Percentiles rank a stretch among this genome's conserved stretches.
Conservation (phyloP, 345 rosid species). For the Hevea brasiliensis region DNA sequence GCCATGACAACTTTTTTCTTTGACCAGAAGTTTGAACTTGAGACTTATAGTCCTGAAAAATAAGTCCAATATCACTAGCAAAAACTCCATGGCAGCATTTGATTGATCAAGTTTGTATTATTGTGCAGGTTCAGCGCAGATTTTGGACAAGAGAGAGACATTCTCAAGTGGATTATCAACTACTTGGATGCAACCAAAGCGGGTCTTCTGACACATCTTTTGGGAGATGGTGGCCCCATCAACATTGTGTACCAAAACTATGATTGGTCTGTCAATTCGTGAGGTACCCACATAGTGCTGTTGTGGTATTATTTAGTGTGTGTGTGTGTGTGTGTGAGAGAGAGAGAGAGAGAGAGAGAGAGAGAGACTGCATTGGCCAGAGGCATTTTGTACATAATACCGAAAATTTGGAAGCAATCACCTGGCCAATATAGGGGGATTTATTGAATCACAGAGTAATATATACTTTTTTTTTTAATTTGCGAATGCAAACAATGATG, state of each 20-base stretch:
- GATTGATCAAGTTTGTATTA: background rate
- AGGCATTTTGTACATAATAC: conserved; percentile 11
- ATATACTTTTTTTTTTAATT: background rate
- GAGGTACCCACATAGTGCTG: background rate
- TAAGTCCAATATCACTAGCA: too few species aligned
- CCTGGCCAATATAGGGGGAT: background rate
- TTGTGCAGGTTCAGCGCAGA: conserved; percentile 65
- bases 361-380: background rate
- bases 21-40: too few species aligned
- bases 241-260: conserved; percentile 62
- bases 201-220: conserved; percentile 72
- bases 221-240: conserved; percentile 65
- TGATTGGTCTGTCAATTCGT: conserved; percentile 75
- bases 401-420: background rate
- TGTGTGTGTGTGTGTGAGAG: too few species aligned
- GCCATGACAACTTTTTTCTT: too few species aligned
- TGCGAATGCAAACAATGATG: background rate
- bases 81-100: background rate
- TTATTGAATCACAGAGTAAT: background rate
- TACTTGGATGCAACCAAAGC: conserved; percentile 70
- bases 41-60: too few species aligned
- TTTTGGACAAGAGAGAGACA: conserved; percentile 66
- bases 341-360: background rate
- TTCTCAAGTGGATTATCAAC: conserved; percentile 66
- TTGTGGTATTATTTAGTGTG: too few species aligned